Evolutionary conservation across 257 asterid genomes (phyloP).

Genomic region (Forsythia suspensa): DNA sequence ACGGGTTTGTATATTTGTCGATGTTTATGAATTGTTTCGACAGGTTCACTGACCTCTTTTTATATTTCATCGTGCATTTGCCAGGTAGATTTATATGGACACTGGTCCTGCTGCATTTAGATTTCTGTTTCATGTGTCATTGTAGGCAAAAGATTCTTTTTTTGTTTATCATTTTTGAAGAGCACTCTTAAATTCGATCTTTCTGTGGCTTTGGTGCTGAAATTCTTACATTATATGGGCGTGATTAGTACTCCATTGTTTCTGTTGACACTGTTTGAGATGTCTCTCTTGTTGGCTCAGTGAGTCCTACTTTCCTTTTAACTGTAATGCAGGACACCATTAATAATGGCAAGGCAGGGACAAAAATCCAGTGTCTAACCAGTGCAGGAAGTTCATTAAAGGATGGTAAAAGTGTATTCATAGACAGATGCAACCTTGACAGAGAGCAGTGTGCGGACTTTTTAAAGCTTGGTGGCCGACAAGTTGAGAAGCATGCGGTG

Average conservation of each 20-base stretch:
- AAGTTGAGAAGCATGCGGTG: slow-evolving; percentile 68
- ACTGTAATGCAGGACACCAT: slow-evolving; percentile 60
- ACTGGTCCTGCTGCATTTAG: too few relatives aligned
- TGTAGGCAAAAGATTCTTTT: neutral
- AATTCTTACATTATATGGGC: too few relatives aligned
- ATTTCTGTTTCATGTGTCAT: neutral
- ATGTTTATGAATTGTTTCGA: neutral
- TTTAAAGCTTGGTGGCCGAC: slow-evolving; percentile 56
- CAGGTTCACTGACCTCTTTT: neutral
- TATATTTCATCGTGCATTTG: too few relatives aligned
- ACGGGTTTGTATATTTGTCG: neutral
- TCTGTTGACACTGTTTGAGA: slow-evolving; percentile 1
- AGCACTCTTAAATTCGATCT: too few relatives aligned
- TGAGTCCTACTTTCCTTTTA: slow-evolving; percentile 7
- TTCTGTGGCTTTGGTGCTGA: too few relatives aligned
- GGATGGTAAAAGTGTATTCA: slow-evolving; percentile 70
- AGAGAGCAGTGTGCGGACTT: slow-evolving; percentile 81
- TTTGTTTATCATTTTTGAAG: too few relatives aligned
- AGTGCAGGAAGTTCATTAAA: slow-evolving; percentile 61
- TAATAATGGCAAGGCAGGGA: slow-evolving; percentile 81
- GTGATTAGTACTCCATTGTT: too few relatives aligned
- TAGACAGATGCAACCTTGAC: slow-evolving; percentile 84
- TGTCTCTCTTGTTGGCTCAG: neutral
- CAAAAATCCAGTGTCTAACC: slow-evolving; percentile 62
- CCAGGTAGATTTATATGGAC: too few relatives aligned